Base-by-base conservation (phyloP, 306 rosid species). In the Pterocarpus macrocarpus region DNA sequence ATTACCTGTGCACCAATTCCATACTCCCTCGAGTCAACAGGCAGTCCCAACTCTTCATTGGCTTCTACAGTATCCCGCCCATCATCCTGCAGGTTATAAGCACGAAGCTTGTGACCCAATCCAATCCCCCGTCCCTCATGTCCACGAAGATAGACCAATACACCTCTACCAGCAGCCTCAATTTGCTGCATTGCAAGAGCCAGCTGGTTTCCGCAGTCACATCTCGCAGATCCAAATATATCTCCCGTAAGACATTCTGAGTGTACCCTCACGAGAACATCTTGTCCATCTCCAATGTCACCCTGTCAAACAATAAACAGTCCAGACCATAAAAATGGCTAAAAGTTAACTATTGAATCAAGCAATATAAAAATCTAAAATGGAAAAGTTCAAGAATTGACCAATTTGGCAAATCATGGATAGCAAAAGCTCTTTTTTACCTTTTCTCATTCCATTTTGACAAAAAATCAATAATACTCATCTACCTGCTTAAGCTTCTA, bases 91-190 rank as follows among this genome's bases (percentile, higher is more conserved):
- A 95, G 90, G 79, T 88, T 93, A 85, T 95, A 95, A 5, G 96
- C 99, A 1, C 88, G 96, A 45, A 95, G 98, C 83, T 95, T 95
- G 90, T 95, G 98, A 53, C 97, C 99, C 82, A 95, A 88, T 65
- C 99, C 99, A 45, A 95, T 95, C 16, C 98, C 99, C 39, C 98
- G 87, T 70, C 99, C 99, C 86, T 95, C 99, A 17, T 95, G 98
- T 28, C 99, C 98, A 4, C 99, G 97, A 68, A 95, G 97, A 85
- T 93, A 95, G 39, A 95, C 88, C 79, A 95, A 72, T 2, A 95
- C 94, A 59, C 99, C 99, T 84, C 92, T 88, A 17, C 99, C 99
- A 71, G 94, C 92, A 11, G 93, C 93, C 85, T 95, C 99, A 70
- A 95, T 95, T 80, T 93, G 97, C 69, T 88, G 83, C 99, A 95